Base-by-base conservation (phyloP, 371 early-diverging fungal species). In the Dinochytrium kinnereticum region DNA sequence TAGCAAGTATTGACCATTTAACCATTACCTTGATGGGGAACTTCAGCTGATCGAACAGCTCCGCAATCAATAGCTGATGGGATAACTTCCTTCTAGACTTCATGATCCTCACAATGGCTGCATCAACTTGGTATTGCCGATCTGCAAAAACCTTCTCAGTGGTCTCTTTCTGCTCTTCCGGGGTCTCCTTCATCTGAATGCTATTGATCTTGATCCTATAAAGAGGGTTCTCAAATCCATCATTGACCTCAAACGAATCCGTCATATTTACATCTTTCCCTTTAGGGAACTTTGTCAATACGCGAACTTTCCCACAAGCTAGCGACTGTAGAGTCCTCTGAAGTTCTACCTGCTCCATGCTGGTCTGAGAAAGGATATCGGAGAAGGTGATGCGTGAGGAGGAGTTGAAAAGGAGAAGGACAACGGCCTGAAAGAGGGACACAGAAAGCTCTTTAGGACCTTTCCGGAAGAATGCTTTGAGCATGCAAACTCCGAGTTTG, bases 91-190 rank as follows among this genome's bases (percentile, higher is more conserved):
- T 93, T 37, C 92, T 87, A 0, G 91, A 86, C 82, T 99, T 99
- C 95, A 98, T 92, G 59, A 98, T 90, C 44, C 98, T 87, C 3
- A 97, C 98, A 78, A 98, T 90, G 0, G 96, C 95, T 1, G 99
- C 99, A 75, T 99, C 98, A 13, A 96, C 86, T 82, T 91, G 90
- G 76, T 91, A 90, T 73, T 92, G 91, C 50, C 95, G 87, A 78
- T 95, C 94, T 59, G 90, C 86, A 75, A 91, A 86, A 50, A 95
- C 93, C 64, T 90, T 86, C 53, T 90, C 88, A 50, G 87, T 89
- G 1, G 94, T 94, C 36, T 84, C 86, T 36, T 87, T 85, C 49
- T 90, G 80, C 75, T 94, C 94, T 75, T 94, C 92, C 55, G 81
- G 82, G 30, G 91, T 88, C 75, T 94, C 93, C 79, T 93, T 92